These are phyloP conservation scores for Sclerotinia minor DNA, from an alignment of 2,329 filamentous ascomycete species.

Conservation along the genomic window DNA sequence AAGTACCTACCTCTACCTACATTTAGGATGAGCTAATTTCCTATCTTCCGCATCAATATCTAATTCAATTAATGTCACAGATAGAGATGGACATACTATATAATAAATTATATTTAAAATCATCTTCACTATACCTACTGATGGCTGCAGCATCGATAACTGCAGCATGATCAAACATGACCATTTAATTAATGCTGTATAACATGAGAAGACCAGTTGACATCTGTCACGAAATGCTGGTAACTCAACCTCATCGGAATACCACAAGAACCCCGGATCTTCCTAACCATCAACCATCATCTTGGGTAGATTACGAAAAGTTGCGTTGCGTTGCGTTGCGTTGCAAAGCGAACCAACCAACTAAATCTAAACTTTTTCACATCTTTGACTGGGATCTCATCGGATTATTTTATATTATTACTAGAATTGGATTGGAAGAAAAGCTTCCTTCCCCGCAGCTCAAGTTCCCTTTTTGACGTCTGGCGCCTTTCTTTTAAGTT, in stretches of 20 bases:
- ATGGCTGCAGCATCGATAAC: background rate
- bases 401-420: background rate
- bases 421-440: background rate
- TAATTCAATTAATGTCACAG: background rate
- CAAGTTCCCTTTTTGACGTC: background rate
- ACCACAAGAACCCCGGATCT: constrained; percentile 7
- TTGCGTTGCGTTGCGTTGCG: too few species aligned
- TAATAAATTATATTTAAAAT: background rate
- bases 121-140: background rate
- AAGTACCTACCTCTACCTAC: too few species aligned
- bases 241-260: background rate
- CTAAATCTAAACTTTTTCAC: background rate
- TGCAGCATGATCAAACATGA: background rate
- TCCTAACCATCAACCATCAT: constrained; percentile 8
- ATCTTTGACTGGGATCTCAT: background rate
- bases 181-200: background rate
- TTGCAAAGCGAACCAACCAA: background rate
- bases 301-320: too few species aligned
- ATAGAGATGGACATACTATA: background rate
- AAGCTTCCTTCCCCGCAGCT: background rate
- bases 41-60: background rate
- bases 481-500: too few species aligned
- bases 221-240: background rate
- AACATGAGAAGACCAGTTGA: background rate
- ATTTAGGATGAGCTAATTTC: background rate